Evolutionary conservation across 2,329 filamentous ascomycete genomes (phyloP).

Genomic region (Sarocladiaceae sp.): DNA sequence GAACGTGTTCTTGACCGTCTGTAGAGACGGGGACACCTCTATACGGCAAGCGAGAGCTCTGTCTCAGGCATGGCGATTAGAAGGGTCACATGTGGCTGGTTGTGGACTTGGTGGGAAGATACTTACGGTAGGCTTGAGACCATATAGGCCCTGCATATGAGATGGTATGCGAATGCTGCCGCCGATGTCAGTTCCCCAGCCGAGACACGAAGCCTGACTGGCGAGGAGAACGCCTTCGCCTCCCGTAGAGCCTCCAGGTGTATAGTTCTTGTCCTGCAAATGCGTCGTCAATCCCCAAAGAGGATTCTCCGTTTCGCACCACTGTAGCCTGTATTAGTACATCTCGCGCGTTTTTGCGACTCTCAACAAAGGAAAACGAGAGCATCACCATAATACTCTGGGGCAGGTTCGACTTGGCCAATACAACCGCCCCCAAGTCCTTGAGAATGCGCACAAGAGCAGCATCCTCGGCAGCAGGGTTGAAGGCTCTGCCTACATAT

Average conservation of each 20-base stretch:
- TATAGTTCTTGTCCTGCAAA: slow-evolving; percentile 55
- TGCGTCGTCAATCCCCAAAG: slow-evolving; percentile 60
- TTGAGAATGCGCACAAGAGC: slow-evolving; percentile 54
- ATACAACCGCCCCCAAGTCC: slow-evolving; percentile 57
- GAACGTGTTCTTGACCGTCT: slow-evolving; percentile 31
- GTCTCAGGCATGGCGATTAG: not conserved
- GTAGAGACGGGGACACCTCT: slow-evolving; percentile 11
- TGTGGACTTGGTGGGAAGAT: slow-evolving; percentile 11
- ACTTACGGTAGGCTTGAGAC: slow-evolving; percentile 33
- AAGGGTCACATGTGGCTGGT: not conserved
- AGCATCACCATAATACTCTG: slow-evolving; percentile 40
- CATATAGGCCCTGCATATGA: slow-evolving; percentile 38
- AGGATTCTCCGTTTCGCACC: slow-evolving; percentile 47
- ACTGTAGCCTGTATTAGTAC: no score
- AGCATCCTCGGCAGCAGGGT: slow-evolving; percentile 50
- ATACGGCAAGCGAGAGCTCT: slow-evolving; percentile 17
- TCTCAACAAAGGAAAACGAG: not conserved
- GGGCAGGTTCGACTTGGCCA: slow-evolving; percentile 67
- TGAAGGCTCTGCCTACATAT: slow-evolving; percentile 36
- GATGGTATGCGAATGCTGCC: slow-evolving; percentile 40
- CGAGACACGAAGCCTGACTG: slow-evolving; percentile 34
- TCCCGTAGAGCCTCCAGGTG: slow-evolving; percentile 61
- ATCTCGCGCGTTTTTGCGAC: no score
- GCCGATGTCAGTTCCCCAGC: slow-evolving; percentile 42
- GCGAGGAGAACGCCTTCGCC: slow-evolving; percentile 43